Percentiles rank a stretch among this genome's conserved stretches.
phyloP scores from a whole-genome alignment of 495 filamentous ascomycete genomes.

The Penicillium coffeae region DNA sequence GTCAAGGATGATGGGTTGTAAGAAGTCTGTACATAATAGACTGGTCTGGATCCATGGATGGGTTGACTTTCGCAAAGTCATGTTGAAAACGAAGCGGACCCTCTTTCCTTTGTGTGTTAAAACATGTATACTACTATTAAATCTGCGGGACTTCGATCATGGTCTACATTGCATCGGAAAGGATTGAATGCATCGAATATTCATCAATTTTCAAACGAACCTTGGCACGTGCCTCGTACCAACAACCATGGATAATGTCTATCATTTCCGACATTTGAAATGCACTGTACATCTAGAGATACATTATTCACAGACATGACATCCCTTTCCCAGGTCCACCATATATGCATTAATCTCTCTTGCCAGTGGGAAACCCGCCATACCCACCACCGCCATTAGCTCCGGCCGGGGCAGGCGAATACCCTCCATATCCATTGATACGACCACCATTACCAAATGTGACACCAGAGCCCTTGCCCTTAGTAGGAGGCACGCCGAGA shows the following conservation, averaged over 20 bases:
- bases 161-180: constrained; percentile 18
- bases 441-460: constrained; percentile 43
- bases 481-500: constrained; percentile 30
- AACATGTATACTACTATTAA: constrained; percentile 4
- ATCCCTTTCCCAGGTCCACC: background rate
- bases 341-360: constrained; percentile 47
- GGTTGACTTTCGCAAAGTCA: background rate
- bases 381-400: constrained; percentile 32
- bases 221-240: too few species aligned
- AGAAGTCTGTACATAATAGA: constrained; percentile 9
- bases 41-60: constrained; percentile 1
- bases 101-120: background rate
- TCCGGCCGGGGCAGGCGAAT: constrained; percentile 20
- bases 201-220: background rate
- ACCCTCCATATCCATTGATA: constrained; percentile 52
- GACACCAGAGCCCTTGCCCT: constrained; percentile 33
- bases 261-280: background rate
- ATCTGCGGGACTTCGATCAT: background rate
- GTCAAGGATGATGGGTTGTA: background rate
- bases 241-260: too few species aligned
- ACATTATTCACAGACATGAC: background rate
- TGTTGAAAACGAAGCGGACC: background rate
- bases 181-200: constrained; percentile 22
- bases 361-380: constrained; percentile 44
- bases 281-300: background rate